phyloP scores from a whole-genome alignment of 345 rosid genomes.

The Chamaenerion angustifolium region DNA sequence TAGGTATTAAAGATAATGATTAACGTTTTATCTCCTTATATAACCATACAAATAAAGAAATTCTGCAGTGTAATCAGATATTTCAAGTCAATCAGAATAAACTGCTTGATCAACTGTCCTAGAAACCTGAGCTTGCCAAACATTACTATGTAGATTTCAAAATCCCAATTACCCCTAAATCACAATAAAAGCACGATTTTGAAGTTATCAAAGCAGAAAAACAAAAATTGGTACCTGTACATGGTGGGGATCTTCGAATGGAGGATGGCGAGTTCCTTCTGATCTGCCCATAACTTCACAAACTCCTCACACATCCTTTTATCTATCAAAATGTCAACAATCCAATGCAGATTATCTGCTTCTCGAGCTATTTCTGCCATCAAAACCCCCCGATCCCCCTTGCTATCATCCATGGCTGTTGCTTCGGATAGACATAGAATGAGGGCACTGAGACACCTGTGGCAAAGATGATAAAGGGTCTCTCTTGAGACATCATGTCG shows the following conservation, averaged over 20 bases:
- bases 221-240: constrained; percentile 14
- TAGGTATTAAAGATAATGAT: too few relatives aligned
- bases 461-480: constrained; percentile 63
- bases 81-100: too few relatives aligned
- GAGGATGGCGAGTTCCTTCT: constrained; percentile 69
- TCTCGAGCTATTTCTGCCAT: constrained; percentile 81
- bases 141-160: too few relatives aligned
- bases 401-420: constrained; percentile 28
- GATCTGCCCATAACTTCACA: constrained; percentile 81
- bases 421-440: constrained; percentile 73
- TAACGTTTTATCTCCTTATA: too few relatives aligned
- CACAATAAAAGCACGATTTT: too few relatives aligned
- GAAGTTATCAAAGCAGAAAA: too few relatives aligned
- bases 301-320: constrained; percentile 57
- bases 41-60: too few relatives aligned
- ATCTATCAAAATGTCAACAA: constrained; percentile 64
- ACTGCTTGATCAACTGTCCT: too few relatives aligned
- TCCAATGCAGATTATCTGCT: constrained; percentile 86
- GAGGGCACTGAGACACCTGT: constrained; percentile 62
- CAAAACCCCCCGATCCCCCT: constrained; percentile 47
- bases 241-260: constrained; percentile 73
- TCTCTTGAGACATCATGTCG: constrained; percentile 49
- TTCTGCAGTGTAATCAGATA: too few relatives aligned
- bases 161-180: too few relatives aligned
- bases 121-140: too few relatives aligned